phyloP scores from a whole-genome alignment of 2,329 filamentous ascomycete species.

The Colletotrichum tamarilloi region DNA sequence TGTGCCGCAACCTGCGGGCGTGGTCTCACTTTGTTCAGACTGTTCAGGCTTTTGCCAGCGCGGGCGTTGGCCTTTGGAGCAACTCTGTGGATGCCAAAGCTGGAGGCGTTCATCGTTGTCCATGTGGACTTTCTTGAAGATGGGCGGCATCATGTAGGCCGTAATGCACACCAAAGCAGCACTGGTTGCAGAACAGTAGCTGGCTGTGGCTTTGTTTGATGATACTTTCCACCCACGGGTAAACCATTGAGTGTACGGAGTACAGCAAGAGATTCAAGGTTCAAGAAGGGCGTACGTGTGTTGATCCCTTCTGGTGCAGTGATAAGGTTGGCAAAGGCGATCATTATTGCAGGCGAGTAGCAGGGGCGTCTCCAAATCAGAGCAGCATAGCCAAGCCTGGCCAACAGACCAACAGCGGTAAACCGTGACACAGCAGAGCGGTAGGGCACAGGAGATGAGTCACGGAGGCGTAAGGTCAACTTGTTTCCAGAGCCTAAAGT shows the following conservation, averaged over 20 bases:
- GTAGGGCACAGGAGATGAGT: conserved; percentile 6
- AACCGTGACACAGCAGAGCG: neutral
- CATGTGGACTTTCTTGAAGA: too few relatives aligned
- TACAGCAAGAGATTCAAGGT: neutral
- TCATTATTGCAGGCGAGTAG: conserved; percentile 10
- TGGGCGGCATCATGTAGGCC: neutral
- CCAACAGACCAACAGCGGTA: conserved; percentile 16
- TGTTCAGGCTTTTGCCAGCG: neutral
- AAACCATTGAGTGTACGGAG: neutral
- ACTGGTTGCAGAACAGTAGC: neutral
- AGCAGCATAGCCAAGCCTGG: conserved; percentile 13
- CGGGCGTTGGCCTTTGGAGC: conserved; percentile 23
- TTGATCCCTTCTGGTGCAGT: conserved; percentile 9
- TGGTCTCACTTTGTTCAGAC: conserved; percentile 16
- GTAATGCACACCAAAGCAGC: neutral
- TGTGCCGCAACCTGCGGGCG: conserved; percentile 14
- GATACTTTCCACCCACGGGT: neutral
- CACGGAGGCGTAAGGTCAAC: conserved; percentile 3
- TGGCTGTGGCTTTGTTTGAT: conserved; percentile 19
- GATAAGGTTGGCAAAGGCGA: conserved; percentile 12
- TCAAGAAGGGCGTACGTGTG: conserved; percentile 17
- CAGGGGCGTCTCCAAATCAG: conserved; percentile 13
- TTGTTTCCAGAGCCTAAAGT: too few relatives aligned
- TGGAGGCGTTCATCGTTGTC: neutral
- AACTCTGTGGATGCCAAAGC: neutral